Evolutionary conservation across 768 basidiomycete species (phyloP), one percentile per base, ranked within the genome.

Genomic region (Hygrocybe coccinea): DNA sequence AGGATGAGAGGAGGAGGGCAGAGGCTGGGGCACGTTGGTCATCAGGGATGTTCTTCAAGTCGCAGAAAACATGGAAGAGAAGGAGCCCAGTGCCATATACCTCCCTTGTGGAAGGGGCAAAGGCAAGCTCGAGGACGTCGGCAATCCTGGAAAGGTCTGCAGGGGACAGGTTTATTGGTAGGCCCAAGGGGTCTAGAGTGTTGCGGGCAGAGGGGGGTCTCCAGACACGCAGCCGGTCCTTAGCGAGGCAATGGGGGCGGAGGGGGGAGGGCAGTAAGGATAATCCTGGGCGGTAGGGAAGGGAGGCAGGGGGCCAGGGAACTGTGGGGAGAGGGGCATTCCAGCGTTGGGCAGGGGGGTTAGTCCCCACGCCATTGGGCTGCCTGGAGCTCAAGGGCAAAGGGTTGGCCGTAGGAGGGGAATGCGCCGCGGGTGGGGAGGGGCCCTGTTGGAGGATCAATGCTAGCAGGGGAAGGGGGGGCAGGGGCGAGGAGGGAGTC

Each of bases 41-140:
- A 41, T 81, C 77, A 1, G 70, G 51, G 1, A 78, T 62, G 2
- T 29, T 24, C 5, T 57, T 53, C 0, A 36, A 7, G 56, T 76
- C 73, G 50, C 77, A 79, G 50, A 70, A 78, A 0, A 71, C 60
- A 24, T 80, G 78, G 44, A 47, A 81, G 0, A 65, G 53, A 0
- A 77, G 63, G 0, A 81, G 64, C 0, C 77, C 74, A 0, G 72
- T 52, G 0, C 73, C 72, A 53, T 81, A 79, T 0, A 68, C 62
- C 17, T 67, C 67, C 3, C 56, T 49, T 0, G 76, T 79, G 5
- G 58, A 49, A 1, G 63, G 57, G 0, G 63, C 66, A 69, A 68
- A 77, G 0, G 67, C 65, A 0, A 45, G 33, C 0, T 43, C 35
- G 4, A 74, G 59, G 0, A 74, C 67, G 0, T 59, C 51, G 0